Evolutionary conservation across 1,284 basidiomycete species (phyloP).

Genomic region (Fistulinella staudtii): DNA sequence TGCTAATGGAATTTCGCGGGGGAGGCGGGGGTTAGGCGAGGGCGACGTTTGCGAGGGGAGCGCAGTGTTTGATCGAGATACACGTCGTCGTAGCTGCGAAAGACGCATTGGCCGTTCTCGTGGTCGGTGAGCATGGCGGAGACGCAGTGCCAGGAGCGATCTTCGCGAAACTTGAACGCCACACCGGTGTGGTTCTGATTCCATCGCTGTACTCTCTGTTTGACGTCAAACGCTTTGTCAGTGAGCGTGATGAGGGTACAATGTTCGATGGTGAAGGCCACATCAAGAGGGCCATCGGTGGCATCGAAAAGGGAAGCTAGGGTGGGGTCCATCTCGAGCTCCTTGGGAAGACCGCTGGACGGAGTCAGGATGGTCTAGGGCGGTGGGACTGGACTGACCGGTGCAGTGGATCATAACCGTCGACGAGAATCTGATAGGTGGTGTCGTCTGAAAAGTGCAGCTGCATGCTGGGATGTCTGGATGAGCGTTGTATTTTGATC

Average conservation of each 20-base stretch:
- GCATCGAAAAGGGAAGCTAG: conserved; percentile 41
- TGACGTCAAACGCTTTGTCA: conserved; percentile 52
- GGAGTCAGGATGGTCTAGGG: neutral
- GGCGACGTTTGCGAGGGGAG: conserved; percentile 35
- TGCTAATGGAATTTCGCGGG: conserved; percentile 23
- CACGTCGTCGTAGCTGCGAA: conserved; percentile 62
- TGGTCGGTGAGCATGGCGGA: conserved; percentile 57
- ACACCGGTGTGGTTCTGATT: conserved; percentile 53
- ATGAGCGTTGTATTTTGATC: conserved; percentile 45
- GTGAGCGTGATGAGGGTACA: conserved; percentile 52
- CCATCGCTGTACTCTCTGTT: conserved; percentile 39
- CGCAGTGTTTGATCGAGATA: conserved; percentile 42
- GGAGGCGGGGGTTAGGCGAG: conserved; percentile 15
- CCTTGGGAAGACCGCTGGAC: conserved; percentile 48
- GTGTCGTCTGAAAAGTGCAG: conserved; percentile 53
- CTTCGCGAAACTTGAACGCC: conserved; percentile 44
- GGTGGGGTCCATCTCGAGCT: conserved; percentile 51
- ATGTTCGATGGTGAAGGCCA: conserved; percentile 45
- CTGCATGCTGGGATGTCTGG: conserved; percentile 53
- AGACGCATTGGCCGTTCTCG: conserved; percentile 43
- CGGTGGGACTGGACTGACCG: conserved; percentile 24
- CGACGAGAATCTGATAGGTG: conserved; percentile 54
- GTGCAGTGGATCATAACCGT: conserved; percentile 55
- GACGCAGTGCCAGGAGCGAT: conserved; percentile 53
- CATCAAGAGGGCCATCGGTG: conserved; percentile 33